A percentile compares a stretch with the other conserved stretches of the same genome.
These are phyloP conservation scores for Xylaria arbuscula DNA, from an alignment of 2,329 filamentous ascomycete species.

Conservation along the genomic window DNA sequence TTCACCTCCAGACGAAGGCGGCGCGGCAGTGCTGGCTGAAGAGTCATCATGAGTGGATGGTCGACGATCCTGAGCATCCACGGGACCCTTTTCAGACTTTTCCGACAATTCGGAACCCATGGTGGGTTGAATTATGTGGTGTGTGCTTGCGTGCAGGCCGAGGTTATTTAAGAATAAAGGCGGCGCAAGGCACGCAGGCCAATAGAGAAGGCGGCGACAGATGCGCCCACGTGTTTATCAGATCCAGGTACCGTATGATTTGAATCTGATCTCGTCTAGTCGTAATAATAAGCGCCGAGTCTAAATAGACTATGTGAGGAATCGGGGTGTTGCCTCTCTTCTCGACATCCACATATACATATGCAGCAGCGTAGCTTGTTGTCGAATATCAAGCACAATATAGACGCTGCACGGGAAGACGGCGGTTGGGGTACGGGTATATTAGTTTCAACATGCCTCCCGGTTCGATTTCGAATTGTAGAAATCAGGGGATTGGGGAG, in stretches of 20 bases:
- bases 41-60: slow-evolving; percentile 54
- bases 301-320: slow-evolving; percentile 1
- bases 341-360: slow-evolving; percentile 22
- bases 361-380: background rate
- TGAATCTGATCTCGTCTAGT: slow-evolving; percentile 4
- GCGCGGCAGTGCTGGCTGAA: slow-evolving; percentile 41
- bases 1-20: slow-evolving; percentile 34
- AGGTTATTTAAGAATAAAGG: slow-evolving; percentile 13
- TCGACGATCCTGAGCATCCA: slow-evolving; percentile 45
- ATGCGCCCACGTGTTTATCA: slow-evolving; percentile 15
- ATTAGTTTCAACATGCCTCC: background rate
- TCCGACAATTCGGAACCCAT: slow-evolving; percentile 45
- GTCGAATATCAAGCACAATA: slow-evolving; percentile 10
- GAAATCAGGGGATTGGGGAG: background rate
- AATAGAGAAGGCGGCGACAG: slow-evolving; percentile 7
- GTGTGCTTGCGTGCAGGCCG: slow-evolving; percentile 1
- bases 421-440: background rate
- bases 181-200: slow-evolving; percentile 8
- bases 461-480: background rate
- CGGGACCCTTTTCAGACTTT: slow-evolving; percentile 46
- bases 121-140: slow-evolving; percentile 15
- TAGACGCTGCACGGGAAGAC: slow-evolving; percentile 6
- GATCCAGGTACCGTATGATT: background rate
- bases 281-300: slow-evolving; percentile 10
- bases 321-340: slow-evolving; percentile 17